A percentile compares a stretch with the other conserved stretches of the same genome.
Evolutionary conservation across 331 rosid genomes (phyloP).

Genomic region (Erythrophleum ivorense): DNA sequence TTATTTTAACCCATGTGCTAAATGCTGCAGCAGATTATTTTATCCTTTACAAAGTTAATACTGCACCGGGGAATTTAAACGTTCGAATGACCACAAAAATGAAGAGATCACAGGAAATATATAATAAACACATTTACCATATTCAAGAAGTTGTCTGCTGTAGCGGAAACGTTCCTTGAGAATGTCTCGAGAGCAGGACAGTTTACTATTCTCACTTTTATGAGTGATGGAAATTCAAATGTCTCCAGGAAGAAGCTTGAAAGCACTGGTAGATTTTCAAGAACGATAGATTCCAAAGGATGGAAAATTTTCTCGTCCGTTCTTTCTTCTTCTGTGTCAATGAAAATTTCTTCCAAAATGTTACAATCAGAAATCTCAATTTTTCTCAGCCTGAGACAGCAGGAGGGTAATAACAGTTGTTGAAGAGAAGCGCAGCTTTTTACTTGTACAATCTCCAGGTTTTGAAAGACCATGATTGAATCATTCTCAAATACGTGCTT

Average conservation of each 20-base stretch:
- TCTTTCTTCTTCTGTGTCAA: background rate
- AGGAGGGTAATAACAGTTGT: background rate
- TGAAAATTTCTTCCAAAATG: background rate
- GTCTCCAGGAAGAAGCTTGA: background rate
- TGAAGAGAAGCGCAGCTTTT: background rate
- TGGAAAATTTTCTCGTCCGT: accelerated
- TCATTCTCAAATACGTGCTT: background rate
- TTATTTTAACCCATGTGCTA: background rate
- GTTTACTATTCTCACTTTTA: background rate
- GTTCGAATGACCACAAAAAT: too few relatives aligned
- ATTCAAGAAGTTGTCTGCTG: background rate
- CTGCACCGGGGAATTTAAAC: too few relatives aligned
- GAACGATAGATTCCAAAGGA: background rate
- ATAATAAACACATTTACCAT: background rate
- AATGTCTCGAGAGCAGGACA: background rate
- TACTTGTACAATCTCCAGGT: background rate
- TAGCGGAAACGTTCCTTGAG: background rate
- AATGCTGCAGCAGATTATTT: background rate
- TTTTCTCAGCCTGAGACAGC: background rate
- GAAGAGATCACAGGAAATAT: background rate
- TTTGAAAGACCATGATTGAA: background rate
- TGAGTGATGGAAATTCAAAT: background rate
- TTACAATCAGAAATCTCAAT: background rate
- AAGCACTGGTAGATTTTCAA: background rate
- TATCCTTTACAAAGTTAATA: too few relatives aligned